phyloP scores from a whole-genome alignment of 495 filamentous ascomycete genomes.

The Trichoderma orchidacearum region DNA sequence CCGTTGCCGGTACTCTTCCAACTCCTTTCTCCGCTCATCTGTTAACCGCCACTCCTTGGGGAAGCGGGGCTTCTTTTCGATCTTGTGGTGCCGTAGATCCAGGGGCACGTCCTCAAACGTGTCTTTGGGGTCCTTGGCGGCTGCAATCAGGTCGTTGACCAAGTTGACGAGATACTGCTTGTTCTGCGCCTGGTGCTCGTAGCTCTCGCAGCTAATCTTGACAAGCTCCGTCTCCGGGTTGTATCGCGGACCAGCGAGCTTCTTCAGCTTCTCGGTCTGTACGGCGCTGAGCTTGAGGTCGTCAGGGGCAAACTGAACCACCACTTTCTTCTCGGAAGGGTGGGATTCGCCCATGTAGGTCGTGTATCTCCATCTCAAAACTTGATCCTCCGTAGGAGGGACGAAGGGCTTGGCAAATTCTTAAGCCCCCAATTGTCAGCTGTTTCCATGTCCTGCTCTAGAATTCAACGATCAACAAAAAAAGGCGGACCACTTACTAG shows the following conservation, averaged over 20 bases:
- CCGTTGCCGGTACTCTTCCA: conserved; percentile 44
- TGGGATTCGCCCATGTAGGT: conserved; percentile 90
- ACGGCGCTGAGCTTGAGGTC: conserved; percentile 51
- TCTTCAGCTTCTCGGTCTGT: conserved; percentile 71
- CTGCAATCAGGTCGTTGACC: conserved; percentile 55
- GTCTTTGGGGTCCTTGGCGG: conserved; percentile 67
- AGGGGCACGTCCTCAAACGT: conserved; percentile 81
- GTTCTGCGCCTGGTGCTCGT: conserved; percentile 80
- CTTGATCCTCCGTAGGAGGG: conserved; percentile 48
- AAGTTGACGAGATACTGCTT: conserved; percentile 82
- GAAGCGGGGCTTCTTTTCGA: conserved; percentile 56
- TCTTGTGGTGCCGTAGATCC: conserved; percentile 75
- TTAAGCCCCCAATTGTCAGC: conserved; percentile 22
- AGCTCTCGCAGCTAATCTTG: conserved; percentile 85
- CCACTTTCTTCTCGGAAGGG: conserved; percentile 83
- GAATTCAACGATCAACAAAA: neutral
- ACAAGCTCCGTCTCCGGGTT: conserved; percentile 76
- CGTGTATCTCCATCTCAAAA: conserved; percentile 91
- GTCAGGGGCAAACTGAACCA: conserved; percentile 66
- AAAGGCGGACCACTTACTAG: conserved; percentile 42
- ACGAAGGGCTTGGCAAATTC: conserved; percentile 72
- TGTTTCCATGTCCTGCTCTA: neutral
- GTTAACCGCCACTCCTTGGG: conserved; percentile 74
- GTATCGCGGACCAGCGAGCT: conserved; percentile 77
- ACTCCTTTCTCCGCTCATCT: conserved; percentile 45